A percentile compares a stretch with the other conserved stretches of the same genome.
Conservation (phyloP, 1,139 yeast species). For the Yamadazyma epiphylla region DNA sequence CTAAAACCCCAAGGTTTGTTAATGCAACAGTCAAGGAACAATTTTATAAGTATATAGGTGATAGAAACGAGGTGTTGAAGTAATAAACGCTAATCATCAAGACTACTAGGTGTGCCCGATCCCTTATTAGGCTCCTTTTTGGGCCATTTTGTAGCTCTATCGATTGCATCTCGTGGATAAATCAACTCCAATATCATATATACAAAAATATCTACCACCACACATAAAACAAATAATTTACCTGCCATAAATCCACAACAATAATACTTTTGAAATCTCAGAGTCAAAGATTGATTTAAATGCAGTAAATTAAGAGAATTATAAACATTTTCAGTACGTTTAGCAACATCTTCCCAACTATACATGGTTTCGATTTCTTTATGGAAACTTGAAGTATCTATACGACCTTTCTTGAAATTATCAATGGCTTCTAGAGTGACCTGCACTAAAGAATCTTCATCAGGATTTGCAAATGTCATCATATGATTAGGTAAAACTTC, state of each 20-base stretch:
- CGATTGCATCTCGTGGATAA: conserved; percentile 68
- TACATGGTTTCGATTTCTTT: conserved; percentile 77
- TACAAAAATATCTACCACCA: conserved; percentile 73
- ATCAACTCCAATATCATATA: conserved; percentile 61
- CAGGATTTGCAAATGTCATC: conserved; percentile 89
- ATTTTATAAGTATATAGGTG: conserved; percentile 6
- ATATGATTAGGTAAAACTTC: conserved; percentile 91
- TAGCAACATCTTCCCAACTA: conserved; percentile 89
- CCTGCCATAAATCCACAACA: conserved; percentile 85
- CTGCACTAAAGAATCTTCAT: conserved; percentile 70
- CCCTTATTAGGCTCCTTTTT: conserved; percentile 12
- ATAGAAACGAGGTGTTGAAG: conserved; percentile 5
- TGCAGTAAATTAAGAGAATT: conserved; percentile 45
- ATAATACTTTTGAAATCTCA: conserved; percentile 56
- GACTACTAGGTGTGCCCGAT: too few species aligned
- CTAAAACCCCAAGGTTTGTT: conserved; percentile 15
- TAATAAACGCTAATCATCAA: too few species aligned
- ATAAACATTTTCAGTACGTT: conserved; percentile 81
- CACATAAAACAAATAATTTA: conserved; percentile 69
- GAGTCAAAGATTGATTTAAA: conserved; percentile 47
- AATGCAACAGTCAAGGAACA: conserved; percentile 9
- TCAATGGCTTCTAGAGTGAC: conserved; percentile 67
- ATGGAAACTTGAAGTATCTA: conserved; percentile 78
- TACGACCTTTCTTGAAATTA: conserved; percentile 49
- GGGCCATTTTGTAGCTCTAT: conserved; percentile 79